Conservation (phyloP, 176 grass and related monocot genomes). For the Puccinellia tenuiflora region DNA sequence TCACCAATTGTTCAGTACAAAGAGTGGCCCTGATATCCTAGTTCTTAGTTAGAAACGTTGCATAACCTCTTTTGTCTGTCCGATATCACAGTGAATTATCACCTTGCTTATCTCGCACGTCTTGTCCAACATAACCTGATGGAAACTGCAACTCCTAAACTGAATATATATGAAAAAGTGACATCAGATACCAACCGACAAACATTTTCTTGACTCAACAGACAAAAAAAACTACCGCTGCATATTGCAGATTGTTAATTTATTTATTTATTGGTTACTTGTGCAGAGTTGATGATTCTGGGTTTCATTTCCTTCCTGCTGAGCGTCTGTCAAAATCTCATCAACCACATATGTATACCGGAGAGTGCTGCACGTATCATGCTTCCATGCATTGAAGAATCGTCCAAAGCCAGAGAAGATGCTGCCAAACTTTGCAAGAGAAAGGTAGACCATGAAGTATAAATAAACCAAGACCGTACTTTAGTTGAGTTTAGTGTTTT, state of each 20-base stretch:
- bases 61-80: neutral
- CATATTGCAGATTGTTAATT: neutral
- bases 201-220: neutral
- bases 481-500: neutral
- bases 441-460: slow-evolving; percentile 22
- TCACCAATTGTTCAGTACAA: neutral
- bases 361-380: slow-evolving; percentile 25
- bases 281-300: slow-evolving; percentile 70
- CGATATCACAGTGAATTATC: neutral
- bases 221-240: neutral
- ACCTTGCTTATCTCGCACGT: neutral
- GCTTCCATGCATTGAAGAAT: slow-evolving; percentile 49
- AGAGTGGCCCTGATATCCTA: neutral
- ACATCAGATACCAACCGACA: neutral
- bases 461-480: neutral
- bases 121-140: neutral
- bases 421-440: slow-evolving; percentile 22
- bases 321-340: slow-evolving; percentile 47
- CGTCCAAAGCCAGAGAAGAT: slow-evolving; percentile 18
- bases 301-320: slow-evolving; percentile 76
- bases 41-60: neutral
- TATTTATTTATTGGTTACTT: neutral
- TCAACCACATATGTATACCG: slow-evolving; percentile 50
- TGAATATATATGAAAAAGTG: neutral
- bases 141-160: neutral